A percentile compares a stretch with the other conserved stretches of the same genome.
Evolutionary conservation across 306 rosid genomes (phyloP).

Genomic region (Vachellia pachyceras): DNA sequence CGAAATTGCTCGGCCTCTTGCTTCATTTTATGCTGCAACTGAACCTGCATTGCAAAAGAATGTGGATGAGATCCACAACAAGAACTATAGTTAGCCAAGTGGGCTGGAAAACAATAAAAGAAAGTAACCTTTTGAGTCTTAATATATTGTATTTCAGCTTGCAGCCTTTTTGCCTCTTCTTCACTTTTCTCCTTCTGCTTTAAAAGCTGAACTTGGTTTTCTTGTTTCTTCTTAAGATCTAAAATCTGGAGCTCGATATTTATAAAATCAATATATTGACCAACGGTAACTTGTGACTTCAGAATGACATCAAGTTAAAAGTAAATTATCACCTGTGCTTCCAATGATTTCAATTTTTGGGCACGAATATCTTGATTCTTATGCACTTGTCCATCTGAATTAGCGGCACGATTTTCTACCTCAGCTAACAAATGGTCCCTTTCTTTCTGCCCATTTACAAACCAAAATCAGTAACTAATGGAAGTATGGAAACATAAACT

Average conservation of each 20-base stretch:
- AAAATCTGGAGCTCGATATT: slow-evolving; percentile 59
- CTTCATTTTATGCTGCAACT: slow-evolving; percentile 79
- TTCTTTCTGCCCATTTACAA: slow-evolving; percentile 62
- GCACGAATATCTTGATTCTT: slow-evolving; percentile 62
- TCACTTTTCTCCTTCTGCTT: slow-evolving; percentile 85
- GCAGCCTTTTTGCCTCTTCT: slow-evolving; percentile 78
- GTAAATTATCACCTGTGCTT: slow-evolving; percentile 62
- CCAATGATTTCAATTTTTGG: slow-evolving; percentile 69
- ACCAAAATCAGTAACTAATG: slow-evolving; percentile 41
- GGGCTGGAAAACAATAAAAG: background rate
- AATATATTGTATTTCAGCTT: slow-evolving; percentile 78
- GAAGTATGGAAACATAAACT: slow-evolving; percentile 22
- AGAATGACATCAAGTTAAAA: slow-evolving; percentile 29
- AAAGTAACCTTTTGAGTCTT: slow-evolving; percentile 76
- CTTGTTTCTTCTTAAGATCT: slow-evolving; percentile 81
- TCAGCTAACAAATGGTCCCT: slow-evolving; percentile 71
- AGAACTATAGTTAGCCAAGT: slow-evolving; percentile 18
- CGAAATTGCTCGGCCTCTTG: slow-evolving; percentile 89
- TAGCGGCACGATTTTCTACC: slow-evolving; percentile 68
- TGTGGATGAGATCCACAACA: slow-evolving; percentile 27
- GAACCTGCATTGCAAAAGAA: slow-evolving; percentile 59
- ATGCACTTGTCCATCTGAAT: slow-evolving; percentile 57
- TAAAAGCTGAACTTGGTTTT: slow-evolving; percentile 73
- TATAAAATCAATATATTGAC: slow-evolving; percentile 15
- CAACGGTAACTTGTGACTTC: slow-evolving; percentile 23